phyloP scores from a whole-genome alignment of 1,284 basidiomycete species.

The Pulchroboletus neoregius region DNA sequence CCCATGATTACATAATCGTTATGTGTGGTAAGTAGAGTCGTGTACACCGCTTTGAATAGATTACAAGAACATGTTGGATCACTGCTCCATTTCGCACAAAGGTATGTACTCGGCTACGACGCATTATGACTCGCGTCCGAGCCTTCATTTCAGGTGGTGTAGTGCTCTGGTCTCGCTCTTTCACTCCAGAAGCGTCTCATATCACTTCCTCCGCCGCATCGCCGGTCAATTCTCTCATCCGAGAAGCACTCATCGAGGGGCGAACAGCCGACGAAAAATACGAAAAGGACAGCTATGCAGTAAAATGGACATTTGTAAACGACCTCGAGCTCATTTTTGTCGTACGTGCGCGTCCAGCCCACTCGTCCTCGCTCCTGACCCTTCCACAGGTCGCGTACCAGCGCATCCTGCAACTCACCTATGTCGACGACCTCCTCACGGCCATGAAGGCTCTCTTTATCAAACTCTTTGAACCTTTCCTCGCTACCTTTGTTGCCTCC shows the following conservation, averaged over 20 bases:
- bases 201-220: constrained; percentile 75
- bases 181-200: constrained; percentile 78
- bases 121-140: not conserved
- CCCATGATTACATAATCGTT: constrained; percentile 21
- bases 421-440: constrained; percentile 84
- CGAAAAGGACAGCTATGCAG: constrained; percentile 88
- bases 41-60: too few species aligned
- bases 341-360: constrained; percentile 45
- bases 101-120: constrained; percentile 41
- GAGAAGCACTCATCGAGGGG: constrained; percentile 87
- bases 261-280: constrained; percentile 73
- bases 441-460: constrained; percentile 83
- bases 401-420: constrained; percentile 91
- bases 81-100: constrained; percentile 88
- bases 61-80: constrained; percentile 65
- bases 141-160: constrained; percentile 65
- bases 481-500: constrained; percentile 78
- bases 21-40: too few species aligned
- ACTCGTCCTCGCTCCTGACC: constrained; percentile 3
- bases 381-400: constrained; percentile 86
- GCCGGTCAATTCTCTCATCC: constrained; percentile 86
- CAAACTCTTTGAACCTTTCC: constrained; percentile 79
- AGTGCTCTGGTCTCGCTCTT: constrained; percentile 89
- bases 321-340: constrained; percentile 94
- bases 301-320: constrained; percentile 91